These are phyloP conservation scores for Debaryomyces coudertii DNA, from an alignment of 1,139 yeast species.

Conservation along the genomic window DNA sequence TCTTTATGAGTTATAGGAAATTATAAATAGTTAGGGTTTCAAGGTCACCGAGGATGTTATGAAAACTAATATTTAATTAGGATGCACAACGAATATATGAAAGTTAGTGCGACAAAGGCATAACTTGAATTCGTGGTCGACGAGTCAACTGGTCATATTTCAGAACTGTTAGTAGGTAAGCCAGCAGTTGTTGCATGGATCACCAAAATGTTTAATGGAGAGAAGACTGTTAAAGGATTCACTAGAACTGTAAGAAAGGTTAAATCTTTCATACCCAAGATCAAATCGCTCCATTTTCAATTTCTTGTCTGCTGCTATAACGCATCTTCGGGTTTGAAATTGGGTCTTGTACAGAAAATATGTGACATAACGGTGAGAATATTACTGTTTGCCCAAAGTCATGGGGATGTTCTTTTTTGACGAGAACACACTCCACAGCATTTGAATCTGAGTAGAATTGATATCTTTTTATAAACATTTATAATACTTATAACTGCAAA, in stretches of 20 bases:
- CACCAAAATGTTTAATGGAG: constrained; percentile 11
- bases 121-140: constrained; percentile 14
- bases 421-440: too few species aligned
- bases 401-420: too few species aligned
- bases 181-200: constrained; percentile 13
- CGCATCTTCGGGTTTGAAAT: background rate
- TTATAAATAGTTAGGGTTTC: too few species aligned
- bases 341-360: background rate
- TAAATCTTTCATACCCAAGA: constrained; percentile 36
- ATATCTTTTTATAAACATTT: too few species aligned
- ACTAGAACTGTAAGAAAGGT: constrained; percentile 29
- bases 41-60: too few species aligned
- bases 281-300: constrained; percentile 30
- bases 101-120: constrained; percentile 23
- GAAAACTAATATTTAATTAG: too few species aligned
- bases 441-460: too few species aligned
- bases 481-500: too few species aligned
- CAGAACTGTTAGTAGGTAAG: constrained; percentile 10
- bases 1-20: too few species aligned
- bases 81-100: constrained; percentile 23
- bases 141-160: constrained; percentile 12
- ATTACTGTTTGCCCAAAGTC: background rate
- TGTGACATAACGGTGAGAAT: background rate
- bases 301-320: constrained; percentile 13
- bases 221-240: constrained; percentile 9